A percentile compares a stretch with the other conserved stretches of the same genome.
Evolutionary conservation across 2,329 filamentous ascomycete genomes (phyloP).

Genomic region (Trichoderma arundinaceum): DNA sequence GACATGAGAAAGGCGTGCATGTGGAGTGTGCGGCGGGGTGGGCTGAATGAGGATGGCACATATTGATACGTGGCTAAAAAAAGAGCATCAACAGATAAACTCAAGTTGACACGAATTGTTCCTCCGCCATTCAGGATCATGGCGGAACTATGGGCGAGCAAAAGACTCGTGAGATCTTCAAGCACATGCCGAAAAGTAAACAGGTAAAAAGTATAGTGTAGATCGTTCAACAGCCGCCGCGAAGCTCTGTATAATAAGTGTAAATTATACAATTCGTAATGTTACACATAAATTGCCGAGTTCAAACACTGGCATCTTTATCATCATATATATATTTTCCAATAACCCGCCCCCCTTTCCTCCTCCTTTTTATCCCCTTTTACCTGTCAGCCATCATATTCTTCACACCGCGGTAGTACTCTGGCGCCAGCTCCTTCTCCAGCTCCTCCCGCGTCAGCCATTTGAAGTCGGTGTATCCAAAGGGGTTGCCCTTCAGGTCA

Average conservation of each 20-base stretch:
- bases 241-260: constrained; percentile 31
- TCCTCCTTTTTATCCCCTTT: neutral
- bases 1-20: no score
- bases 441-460: constrained; percentile 95
- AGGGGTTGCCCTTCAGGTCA: constrained; percentile 72
- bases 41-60: no score
- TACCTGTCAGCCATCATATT: constrained; percentile 86
- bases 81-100: no score
- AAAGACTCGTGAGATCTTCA: no score
- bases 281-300: constrained; percentile 20
- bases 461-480: constrained; percentile 81
- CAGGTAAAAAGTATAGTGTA: no score
- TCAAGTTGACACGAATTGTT: no score
- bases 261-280: constrained; percentile 31
- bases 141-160: no score
- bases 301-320: neutral
- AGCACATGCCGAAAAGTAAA: no score
- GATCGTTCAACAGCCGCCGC: constrained; percentile 40
- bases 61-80: no score
- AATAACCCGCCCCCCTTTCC: neutral
- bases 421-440: constrained; percentile 63
- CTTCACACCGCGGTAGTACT: constrained; percentile 76
- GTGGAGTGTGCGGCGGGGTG: no score
- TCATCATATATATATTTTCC: constrained; percentile 6
- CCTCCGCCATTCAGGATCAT: no score